These are phyloP conservation scores for Shiraia sp. DNA, from an alignment of 2,329 filamentous ascomycete genomes.

Conservation along the genomic window DNA sequence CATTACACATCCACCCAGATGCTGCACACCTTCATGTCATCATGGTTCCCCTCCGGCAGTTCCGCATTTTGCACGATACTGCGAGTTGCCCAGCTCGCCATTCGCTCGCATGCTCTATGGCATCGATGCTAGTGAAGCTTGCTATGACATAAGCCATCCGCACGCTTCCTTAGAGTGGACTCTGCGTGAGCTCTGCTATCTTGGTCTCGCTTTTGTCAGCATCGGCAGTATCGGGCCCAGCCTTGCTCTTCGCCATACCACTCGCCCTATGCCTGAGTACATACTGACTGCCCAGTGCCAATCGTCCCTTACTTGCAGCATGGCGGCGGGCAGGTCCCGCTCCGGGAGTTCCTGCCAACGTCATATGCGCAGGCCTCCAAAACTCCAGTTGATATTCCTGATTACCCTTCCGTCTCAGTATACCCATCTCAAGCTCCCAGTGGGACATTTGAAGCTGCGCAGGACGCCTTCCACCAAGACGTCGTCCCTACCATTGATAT, in stretches of 20 bases:
- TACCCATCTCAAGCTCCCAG: slow-evolving; percentile 17
- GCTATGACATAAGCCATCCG: slow-evolving; percentile 26
- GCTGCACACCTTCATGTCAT: slow-evolving; percentile 17
- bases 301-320: slow-evolving; percentile 40
- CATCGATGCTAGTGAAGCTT: background rate
- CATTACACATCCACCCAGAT: slow-evolving; percentile 4
- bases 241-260: slow-evolving; percentile 5
- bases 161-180: slow-evolving; percentile 19
- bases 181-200: slow-evolving; percentile 12
- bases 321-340: slow-evolving; percentile 42
- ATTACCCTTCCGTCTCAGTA: slow-evolving; percentile 27
- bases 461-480: slow-evolving; percentile 27
- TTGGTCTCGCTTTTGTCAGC: slow-evolving; percentile 27
- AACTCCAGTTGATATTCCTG: slow-evolving; percentile 26
- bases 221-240: slow-evolving; percentile 29
- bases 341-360: slow-evolving; percentile 31
- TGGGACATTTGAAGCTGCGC: slow-evolving; percentile 25
- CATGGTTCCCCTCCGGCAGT: slow-evolving; percentile 27
- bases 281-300: slow-evolving; percentile 41
- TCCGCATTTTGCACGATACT: slow-evolving; percentile 15
- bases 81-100: slow-evolving; percentile 7
- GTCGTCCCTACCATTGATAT: slow-evolving; percentile 34
- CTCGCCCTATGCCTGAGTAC: slow-evolving; percentile 10
- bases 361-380: slow-evolving; percentile 25
- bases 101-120: slow-evolving; percentile 10